Conservation (phyloP, 306 rosid genomes). For the Dicorynia guianensis region DNA sequence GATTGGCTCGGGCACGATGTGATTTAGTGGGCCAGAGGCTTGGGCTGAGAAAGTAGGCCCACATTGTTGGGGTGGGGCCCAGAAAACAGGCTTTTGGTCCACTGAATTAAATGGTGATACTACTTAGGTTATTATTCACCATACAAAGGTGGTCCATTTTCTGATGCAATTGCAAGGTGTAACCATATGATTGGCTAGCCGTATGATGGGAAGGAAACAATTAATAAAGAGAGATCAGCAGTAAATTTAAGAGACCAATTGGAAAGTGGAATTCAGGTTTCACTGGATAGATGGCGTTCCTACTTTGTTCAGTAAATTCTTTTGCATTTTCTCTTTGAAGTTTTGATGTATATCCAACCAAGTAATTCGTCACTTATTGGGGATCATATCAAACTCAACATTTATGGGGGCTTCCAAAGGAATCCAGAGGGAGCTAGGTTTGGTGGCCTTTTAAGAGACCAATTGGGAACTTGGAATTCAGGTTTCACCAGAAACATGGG, state of each 20-base stretch:
- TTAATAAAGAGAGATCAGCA: neutral
- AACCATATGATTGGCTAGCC: neutral
- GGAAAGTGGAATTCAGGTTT: neutral
- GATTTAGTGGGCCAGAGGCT: conserved; percentile 61
- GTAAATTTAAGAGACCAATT: neutral
- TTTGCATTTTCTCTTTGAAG: neutral
- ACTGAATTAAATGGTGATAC: too few relatives aligned
- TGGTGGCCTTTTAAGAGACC: too few relatives aligned
- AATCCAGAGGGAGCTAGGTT: too few relatives aligned
- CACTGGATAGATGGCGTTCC: neutral
- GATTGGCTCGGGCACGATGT: conserved; percentile 66
- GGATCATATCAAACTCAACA: too few relatives aligned
- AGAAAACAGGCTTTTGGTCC: neutral
- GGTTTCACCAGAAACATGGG: too few relatives aligned
- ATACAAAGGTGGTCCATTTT: conserved; percentile 10
- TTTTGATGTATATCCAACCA: neutral
- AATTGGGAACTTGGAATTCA: too few relatives aligned
- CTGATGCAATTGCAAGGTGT: neutral
- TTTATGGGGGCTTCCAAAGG: too few relatives aligned
- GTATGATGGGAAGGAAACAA: neutral
- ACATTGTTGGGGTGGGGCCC: neutral
- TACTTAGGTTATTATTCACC: too few relatives aligned
- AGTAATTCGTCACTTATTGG: too few relatives aligned
- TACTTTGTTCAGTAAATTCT: neutral
- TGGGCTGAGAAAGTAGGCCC: conserved; percentile 41